phyloP scores from a whole-genome alignment of 768 basidiomycete species.

The Macrolepiota albuminosa region DNA sequence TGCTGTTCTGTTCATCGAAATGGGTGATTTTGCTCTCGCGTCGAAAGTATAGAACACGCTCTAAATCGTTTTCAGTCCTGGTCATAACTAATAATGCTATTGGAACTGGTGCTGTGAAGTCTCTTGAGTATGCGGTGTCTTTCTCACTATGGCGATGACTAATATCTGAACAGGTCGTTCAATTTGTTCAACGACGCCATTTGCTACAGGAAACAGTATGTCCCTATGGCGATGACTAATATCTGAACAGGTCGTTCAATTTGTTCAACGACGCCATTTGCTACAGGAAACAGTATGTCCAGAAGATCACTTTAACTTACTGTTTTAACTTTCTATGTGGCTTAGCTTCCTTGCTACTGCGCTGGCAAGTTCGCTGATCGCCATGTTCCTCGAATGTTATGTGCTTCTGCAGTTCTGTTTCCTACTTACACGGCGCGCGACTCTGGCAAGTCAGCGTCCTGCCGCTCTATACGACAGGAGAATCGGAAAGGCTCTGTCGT shows the following conservation, averaged over 20 bases:
- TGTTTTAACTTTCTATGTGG: neutral
- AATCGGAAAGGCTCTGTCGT: conserved; percentile 7
- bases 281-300: conserved; percentile 13
- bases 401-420: conserved; percentile 3
- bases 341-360: conserved; percentile 13
- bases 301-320: neutral
- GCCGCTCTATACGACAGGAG: conserved; percentile 4
- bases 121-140: neutral
- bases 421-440: conserved; percentile 1
- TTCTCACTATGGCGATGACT: neutral
- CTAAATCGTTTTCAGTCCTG: conserved; percentile 4
- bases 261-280: conserved; percentile 5
- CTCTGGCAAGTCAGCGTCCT: conserved; percentile 1
- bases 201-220: conserved; percentile 15
- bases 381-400: conserved; percentile 3
- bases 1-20: conserved; percentile 1
- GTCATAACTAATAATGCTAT: conserved; percentile 12
- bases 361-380: conserved; percentile 9
- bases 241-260: neutral
- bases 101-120: conserved; percentile 9
- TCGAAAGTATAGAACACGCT: neutral
- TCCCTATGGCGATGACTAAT: neutral
- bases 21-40: conserved; percentile 2
- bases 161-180: neutral
- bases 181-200: neutral